Conservation (phyloP, 495 filamentous ascomycete genomes). For the Aspergillus taichungensis region DNA sequence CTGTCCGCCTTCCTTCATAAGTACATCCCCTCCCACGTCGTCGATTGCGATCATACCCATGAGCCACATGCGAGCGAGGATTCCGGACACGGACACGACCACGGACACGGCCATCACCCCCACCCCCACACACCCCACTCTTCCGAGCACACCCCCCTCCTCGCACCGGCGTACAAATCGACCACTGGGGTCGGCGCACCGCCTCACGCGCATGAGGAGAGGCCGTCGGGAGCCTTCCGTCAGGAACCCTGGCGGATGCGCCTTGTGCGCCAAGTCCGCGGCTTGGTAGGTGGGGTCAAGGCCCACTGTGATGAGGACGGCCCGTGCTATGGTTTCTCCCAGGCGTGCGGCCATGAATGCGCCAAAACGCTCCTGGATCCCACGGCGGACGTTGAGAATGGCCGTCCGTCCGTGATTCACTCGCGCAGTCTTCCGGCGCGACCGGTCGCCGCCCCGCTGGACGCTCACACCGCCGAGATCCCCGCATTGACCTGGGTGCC, state of each 20-base stretch:
- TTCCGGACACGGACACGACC: conserved; percentile 19
- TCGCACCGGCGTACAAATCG: conserved; percentile 18
- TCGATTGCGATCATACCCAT: conserved; percentile 85
- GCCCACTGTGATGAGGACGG: conserved; percentile 62
- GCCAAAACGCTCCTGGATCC: conserved; percentile 23
- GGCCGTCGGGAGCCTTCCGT: conserved; percentile 1
- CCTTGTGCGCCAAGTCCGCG: conserved; percentile 44
- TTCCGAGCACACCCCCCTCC: conserved; percentile 40
- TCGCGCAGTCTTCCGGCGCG: conserved; percentile 11
- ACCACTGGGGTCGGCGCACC: conserved; percentile 13
- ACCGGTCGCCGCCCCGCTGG: not conserved
- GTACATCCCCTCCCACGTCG: conserved; percentile 84
- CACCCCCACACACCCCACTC: conserved; percentile 12
- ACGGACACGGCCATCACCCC: conserved; percentile 12
- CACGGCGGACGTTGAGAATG: conserved; percentile 5
- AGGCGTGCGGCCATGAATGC: conserved; percentile 79
- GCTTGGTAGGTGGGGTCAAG: conserved; percentile 60
- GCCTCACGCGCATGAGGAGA: not conserved
- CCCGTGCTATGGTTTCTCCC: conserved; percentile 75
- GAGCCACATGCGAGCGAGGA: conserved; percentile 39
- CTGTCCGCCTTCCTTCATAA: conserved; percentile 72
- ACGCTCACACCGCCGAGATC: conserved; percentile 2
- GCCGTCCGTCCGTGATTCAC: conserved; percentile 2
- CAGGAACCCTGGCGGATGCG: conserved; percentile 32
- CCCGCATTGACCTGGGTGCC: not conserved